Evolutionary conservation across 2,329 filamentous ascomycete species (phyloP).

Genomic region (Trichoderma oligosporum): DNA sequence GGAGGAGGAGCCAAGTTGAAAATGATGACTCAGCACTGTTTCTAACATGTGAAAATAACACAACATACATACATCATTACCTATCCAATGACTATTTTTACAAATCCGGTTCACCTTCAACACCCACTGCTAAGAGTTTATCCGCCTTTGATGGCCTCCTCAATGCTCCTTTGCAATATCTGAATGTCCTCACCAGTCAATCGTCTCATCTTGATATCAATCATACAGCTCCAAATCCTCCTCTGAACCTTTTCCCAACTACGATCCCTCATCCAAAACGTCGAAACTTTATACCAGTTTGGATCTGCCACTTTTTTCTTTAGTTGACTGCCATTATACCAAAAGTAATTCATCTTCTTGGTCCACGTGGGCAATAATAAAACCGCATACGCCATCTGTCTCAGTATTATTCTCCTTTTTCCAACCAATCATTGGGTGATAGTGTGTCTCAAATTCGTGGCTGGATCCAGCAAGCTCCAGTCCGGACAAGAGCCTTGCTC

Average conservation of each 20-base stretch:
- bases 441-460: conserved; percentile 41
- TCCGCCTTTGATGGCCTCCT: conserved; percentile 7
- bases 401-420: conserved; percentile 8
- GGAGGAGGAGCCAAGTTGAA: no score
- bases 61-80: neutral
- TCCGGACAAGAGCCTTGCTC: conserved; percentile 35
- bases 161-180: conserved; percentile 12
- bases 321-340: conserved; percentile 43
- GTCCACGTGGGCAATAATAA: conserved; percentile 42
- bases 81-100: neutral
- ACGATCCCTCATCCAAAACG: conserved; percentile 40
- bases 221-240: conserved; percentile 39
- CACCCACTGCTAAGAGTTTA: neutral
- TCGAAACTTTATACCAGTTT: conserved; percentile 34
- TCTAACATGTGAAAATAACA: no score
- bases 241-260: conserved; percentile 36
- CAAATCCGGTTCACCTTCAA: neutral
- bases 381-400: conserved; percentile 36
- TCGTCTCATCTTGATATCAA: conserved; percentile 18
- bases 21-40: no score
- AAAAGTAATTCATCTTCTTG: conserved; percentile 35
- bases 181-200: conserved; percentile 1
- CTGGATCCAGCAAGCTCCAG: conserved; percentile 38
- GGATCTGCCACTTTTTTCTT: conserved; percentile 37
- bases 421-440: conserved; percentile 41